Base-by-base conservation (phyloP, 1,284 basidiomycete species). In the Trametes hirsuta region DNA sequence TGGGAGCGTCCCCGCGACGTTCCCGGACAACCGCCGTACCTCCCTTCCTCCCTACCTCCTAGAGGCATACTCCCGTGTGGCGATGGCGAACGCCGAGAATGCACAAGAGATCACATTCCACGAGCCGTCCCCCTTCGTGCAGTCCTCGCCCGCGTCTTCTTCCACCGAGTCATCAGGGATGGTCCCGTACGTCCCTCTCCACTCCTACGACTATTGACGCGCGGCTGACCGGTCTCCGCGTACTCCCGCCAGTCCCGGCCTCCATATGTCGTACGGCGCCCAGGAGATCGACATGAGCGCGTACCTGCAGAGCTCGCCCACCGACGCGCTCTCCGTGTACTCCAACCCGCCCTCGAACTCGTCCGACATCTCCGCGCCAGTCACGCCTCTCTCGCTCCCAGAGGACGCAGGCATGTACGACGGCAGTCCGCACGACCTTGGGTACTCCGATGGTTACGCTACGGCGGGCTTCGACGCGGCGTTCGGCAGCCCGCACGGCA, bases 21-120 rank as follows among this genome's bases (percentile, higher is more conserved):
- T 30, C 8, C 30, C 30, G 8, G 30, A 30, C 30, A 30, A 30
- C 3, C 67, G 68, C 25, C 64, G 66, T 15, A 55, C 63, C 22
- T 68, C 68, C 10, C 61, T 73, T 6, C 72, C 72, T 3, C 21
- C 64, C 25, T 67, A 71, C 55, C 66, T 73, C 25, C 37, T 68
- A 18, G 62, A 67, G 45, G 37, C 65, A 22, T 67, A 64, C 61
- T 58, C 65, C 35, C 63, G 61, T 36, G 46, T 50, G 44, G 59
- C 53, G 18, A 52, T 55, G 50, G 45, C 47, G 18, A 35, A 25
- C 51, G 49, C 53, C 37, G n/a, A 53, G 15, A 40, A 45, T 8
- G 37, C 52, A 12, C 51, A 47, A 11, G 61, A 53, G 18, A 37
- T 50, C 14, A 48, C 53, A 22, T 57, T 55, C 41, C 46, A 59